phyloP scores from a whole-genome alignment of 2,329 filamentous ascomycete genomes.

The Aspergillus sp. region DNA sequence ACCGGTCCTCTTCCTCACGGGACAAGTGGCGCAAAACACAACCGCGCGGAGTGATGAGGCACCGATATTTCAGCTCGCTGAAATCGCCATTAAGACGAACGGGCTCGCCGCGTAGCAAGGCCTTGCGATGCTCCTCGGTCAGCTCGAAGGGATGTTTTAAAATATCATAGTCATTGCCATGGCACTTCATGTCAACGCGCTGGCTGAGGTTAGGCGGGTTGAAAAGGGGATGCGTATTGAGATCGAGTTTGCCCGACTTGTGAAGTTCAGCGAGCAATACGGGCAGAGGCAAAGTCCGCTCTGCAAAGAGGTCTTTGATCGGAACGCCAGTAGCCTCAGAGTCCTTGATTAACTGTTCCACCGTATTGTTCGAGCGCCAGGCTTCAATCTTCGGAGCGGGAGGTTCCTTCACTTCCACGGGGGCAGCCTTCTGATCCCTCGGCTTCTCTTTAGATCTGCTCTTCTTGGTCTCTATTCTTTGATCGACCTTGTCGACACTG shows the following conservation, averaged over 20 bases:
- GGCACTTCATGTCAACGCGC: constrained; percentile 44
- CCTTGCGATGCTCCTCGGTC: constrained; percentile 43
- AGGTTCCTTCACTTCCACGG: constrained; percentile 21
- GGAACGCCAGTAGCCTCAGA: constrained; percentile 33
- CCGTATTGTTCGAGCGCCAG: constrained; percentile 42
- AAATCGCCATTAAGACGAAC: constrained; percentile 39
- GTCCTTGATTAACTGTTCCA: constrained; percentile 41
- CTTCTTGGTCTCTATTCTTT: constrained; percentile 28
- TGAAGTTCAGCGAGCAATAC: constrained; percentile 40
- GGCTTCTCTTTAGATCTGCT: constrained; percentile 25
- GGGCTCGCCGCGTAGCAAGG: constrained; percentile 41
- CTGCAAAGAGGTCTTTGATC: constrained; percentile 43
- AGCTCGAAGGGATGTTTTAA: constrained; percentile 40
- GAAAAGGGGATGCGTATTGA: constrained; percentile 40
- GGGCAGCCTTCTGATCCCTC: constrained; percentile 21
- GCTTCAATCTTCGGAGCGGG: constrained; percentile 26
- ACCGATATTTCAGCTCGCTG: constrained; percentile 40
- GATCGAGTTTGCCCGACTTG: constrained; percentile 35
- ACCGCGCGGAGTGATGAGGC: constrained; percentile 47
- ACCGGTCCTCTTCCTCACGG: constrained; percentile 46
- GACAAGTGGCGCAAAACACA: constrained; percentile 46
- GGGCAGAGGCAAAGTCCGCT: constrained; percentile 40
- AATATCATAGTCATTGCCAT: constrained; percentile 39
- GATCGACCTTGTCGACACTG: constrained; percentile 23
- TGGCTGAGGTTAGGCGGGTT: constrained; percentile 42